phyloP scores from a whole-genome alignment of 352 stramenopile genomes.

The Stephanocyclus meneghinianus region DNA sequence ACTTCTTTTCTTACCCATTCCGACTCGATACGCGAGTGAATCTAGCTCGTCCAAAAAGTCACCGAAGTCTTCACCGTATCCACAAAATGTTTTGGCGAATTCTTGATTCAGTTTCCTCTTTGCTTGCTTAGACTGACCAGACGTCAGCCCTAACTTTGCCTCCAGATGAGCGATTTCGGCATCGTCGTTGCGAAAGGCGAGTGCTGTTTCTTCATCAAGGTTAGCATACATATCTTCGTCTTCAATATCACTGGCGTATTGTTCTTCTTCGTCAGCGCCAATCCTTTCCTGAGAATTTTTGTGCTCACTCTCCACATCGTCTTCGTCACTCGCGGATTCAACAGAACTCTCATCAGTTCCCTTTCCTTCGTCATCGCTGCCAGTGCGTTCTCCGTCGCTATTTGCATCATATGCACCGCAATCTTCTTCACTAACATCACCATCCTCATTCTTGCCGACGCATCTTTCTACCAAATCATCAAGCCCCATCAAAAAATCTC shows the following conservation, averaged over 20 bases:
- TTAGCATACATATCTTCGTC: conserved; percentile 49
- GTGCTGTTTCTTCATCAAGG: conserved; percentile 63
- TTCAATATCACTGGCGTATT: conserved; percentile 17
- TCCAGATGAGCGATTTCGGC: conserved; percentile 64
- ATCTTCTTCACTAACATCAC: conserved; percentile 5
- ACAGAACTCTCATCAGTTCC: background rate
- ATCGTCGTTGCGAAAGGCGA: conserved; percentile 69
- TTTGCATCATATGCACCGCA: conserved; percentile 27
- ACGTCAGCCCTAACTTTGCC: conserved; percentile 62
- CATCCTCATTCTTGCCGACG: conserved; percentile 19
- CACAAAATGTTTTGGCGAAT: conserved; percentile 63
- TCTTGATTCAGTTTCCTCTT: conserved; percentile 74
- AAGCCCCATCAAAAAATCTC: conserved; percentile 77
- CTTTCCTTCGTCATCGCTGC: background rate
- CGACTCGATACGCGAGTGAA: conserved; percentile 40
- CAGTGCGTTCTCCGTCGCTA: conserved; percentile 5
- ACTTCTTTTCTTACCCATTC: conserved; percentile 7
- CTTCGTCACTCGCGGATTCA: conserved; percentile 10
- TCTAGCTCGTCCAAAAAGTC: conserved; percentile 80
- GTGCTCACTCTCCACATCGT: background rate
- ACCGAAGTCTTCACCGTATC: conserved; percentile 80
- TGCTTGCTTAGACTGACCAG: conserved; percentile 33
- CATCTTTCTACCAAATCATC: conserved; percentile 63
- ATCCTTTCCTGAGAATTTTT: conserved; percentile 25
- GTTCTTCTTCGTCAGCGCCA: conserved; percentile 43